Base-by-base conservation (phyloP, 2,329 filamentous ascomycete species). In the Pseudocercospora musae region DNA sequence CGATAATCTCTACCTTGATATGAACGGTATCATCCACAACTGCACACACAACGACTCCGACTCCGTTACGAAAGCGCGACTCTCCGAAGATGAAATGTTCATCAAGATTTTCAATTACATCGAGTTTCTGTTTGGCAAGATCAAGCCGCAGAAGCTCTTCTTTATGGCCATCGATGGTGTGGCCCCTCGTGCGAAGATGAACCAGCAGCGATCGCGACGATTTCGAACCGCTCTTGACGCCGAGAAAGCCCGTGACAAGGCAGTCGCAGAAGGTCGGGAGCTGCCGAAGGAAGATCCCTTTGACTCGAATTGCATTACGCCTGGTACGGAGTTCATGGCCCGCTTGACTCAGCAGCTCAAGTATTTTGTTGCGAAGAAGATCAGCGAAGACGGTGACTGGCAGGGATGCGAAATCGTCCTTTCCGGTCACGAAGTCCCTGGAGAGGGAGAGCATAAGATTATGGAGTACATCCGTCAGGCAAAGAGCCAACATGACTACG, bases 51-150 rank as follows among this genome's bases (percentile, higher is more conserved):
- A 95, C 74, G 94, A 99, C 79, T 89, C 91, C 23, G 93, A 96
- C 74, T 93, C 94, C 75, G 92, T 94, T 74, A 87, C 92, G 3
- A 92, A 91, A 1, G 96, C 96, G 73, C 92, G 95, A 59, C 88
- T 98, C 79, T 94, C 89, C 61, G 96, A 99, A 77, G 94, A 99
- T 77, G 91, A 97, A 78, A 99, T 99, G 95, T 99, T 99, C 75
- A 97, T 99, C 70, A 90, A 92, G 62, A 99, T 99, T 73, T 99
- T 99, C 86, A 98, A 98, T 79, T 99, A 99, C 77, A 99, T 99
- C 69, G 95, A 99, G 78, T 95, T 99, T 80, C 79, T 99, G 58
- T 99, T 96, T 77, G 93, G 94, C 71, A 99, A 97, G 79, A 99
- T 99, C 75, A 98, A 98, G 78, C 95, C 95, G 11, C 94, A 96